Conservation (phyloP, 495 filamentous ascomycete genomes). For the Penicillium ochrochloron region DNA sequence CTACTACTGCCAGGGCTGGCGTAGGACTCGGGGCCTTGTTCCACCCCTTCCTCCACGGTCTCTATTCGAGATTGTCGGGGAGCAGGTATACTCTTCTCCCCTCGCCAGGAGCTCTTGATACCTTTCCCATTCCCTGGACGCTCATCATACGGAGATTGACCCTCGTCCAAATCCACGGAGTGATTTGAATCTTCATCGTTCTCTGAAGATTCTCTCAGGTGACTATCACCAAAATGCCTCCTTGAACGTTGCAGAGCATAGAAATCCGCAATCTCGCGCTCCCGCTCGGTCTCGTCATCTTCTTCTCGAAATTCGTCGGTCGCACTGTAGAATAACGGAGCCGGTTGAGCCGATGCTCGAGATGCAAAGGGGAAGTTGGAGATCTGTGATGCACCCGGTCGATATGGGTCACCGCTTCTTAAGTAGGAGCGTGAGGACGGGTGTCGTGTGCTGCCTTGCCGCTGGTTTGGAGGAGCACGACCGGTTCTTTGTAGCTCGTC, state of each 20-base stretch:
- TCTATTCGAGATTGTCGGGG: constrained; percentile 32
- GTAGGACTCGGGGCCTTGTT: constrained; percentile 38
- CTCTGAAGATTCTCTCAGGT: constrained; percentile 80
- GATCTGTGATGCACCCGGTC: constrained; percentile 66
- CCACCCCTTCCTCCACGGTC: constrained; percentile 37
- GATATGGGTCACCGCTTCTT: constrained; percentile 71
- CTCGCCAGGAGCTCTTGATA: constrained; percentile 60
- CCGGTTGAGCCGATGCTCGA: constrained; percentile 68
- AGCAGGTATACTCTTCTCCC: constrained; percentile 39
- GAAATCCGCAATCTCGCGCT: constrained; percentile 89
- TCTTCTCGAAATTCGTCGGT: constrained; percentile 84
- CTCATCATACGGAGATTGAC: constrained; percentile 39
- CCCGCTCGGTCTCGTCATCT: constrained; percentile 88
- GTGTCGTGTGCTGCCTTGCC: constrained; percentile 51
- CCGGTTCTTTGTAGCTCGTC: constrained; percentile 59
- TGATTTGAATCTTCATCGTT: constrained; percentile 69
- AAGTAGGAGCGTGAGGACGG: constrained; percentile 54
- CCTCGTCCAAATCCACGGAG: constrained; percentile 62
- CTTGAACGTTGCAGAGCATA: constrained; percentile 89
- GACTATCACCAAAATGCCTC: constrained; percentile 80
- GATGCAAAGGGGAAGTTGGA: constrained; percentile 80
- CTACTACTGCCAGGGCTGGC: constrained; percentile 57
- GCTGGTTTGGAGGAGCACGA: constrained; percentile 47
- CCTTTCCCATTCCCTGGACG: constrained; percentile 47
- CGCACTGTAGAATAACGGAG: constrained; percentile 90